These are phyloP conservation scores for Pleurotus citrinopileatus DNA, from an alignment of 768 basidiomycete species.

Conservation along the genomic window DNA sequence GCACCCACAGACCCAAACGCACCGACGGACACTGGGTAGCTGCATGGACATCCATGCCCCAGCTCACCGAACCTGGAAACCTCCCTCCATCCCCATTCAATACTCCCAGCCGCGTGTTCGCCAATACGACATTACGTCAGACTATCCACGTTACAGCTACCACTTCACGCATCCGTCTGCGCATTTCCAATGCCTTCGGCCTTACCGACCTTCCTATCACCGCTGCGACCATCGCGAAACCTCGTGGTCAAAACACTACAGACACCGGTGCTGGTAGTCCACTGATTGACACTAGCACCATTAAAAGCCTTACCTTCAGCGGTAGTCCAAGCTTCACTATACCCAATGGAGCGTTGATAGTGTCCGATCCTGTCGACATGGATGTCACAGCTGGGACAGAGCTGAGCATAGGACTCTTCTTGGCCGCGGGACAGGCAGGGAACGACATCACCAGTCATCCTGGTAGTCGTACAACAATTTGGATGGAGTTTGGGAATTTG, in stretches of 20 bases:
- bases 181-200: constrained; percentile 49
- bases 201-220: constrained; percentile 38
- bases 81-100: constrained; percentile 32
- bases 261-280: constrained; percentile 32
- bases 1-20: not conserved
- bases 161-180: constrained; percentile 37
- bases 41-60: constrained; percentile 38
- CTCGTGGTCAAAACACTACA: constrained; percentile 17
- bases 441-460: constrained; percentile 45
- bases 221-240: constrained; percentile 40
- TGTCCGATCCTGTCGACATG: constrained; percentile 44
- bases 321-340: constrained; percentile 35
- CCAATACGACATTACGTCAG: constrained; percentile 46
- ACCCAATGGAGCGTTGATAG: constrained; percentile 41
- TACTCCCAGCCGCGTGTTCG: constrained; percentile 30
- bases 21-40: constrained; percentile 27
- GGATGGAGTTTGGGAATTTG: constrained; percentile 37
- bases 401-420: constrained; percentile 39
- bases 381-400: constrained; percentile 33
- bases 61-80: constrained; percentile 33
- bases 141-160: constrained; percentile 42
- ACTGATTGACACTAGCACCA: constrained; percentile 30
- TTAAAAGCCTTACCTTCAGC: constrained; percentile 41
- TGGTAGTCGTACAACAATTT: constrained; percentile 46
- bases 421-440: constrained; percentile 36